phyloP scores from a whole-genome alignment of 2,329 filamentous ascomycete genomes.

The Plectosphaerella plurivora region DNA sequence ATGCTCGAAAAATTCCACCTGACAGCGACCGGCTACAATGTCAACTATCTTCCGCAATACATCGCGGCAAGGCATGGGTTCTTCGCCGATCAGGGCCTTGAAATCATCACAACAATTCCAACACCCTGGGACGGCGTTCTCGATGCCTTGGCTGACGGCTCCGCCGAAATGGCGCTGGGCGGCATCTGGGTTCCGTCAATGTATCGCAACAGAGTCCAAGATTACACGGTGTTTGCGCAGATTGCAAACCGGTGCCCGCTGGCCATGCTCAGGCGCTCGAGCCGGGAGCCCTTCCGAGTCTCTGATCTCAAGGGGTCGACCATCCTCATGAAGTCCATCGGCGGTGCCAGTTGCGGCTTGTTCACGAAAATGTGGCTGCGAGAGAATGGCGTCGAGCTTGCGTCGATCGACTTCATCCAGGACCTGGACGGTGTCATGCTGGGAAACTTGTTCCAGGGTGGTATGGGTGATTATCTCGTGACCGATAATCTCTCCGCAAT shows the following conservation, averaged over 20 bases:
- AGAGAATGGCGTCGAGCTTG: slow-evolving; percentile 8
- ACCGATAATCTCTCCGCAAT: slow-evolving; percentile 8
- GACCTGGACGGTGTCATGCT: slow-evolving; percentile 9
- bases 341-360: slow-evolving; percentile 9
- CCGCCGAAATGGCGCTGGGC: slow-evolving; percentile 12
- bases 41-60: slow-evolving; percentile 25
- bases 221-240: slow-evolving; percentile 10
- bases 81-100: slow-evolving; percentile 22
- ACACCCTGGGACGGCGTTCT: slow-evolving; percentile 20
- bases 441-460: slow-evolving; percentile 6
- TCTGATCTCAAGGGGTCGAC: slow-evolving; percentile 6
- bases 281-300: not conserved
- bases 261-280: slow-evolving; percentile 2
- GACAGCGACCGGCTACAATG: slow-evolving; percentile 19
- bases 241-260: slow-evolving; percentile 8
- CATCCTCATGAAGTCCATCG: slow-evolving; percentile 9
- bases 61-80: slow-evolving; percentile 22
- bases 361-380: slow-evolving; percentile 12
- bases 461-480: slow-evolving; percentile 11
- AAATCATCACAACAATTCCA: slow-evolving; percentile 20
- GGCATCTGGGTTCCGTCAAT: slow-evolving; percentile 11
- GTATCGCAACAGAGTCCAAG: slow-evolving; percentile 5
- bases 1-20: slow-evolving; percentile 11
- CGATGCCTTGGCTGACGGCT: slow-evolving; percentile 13
- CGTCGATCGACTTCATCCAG: slow-evolving; percentile 7